Conservation (phyloP, 768 basidiomycete species). For the Naematelia encephala region DNA sequence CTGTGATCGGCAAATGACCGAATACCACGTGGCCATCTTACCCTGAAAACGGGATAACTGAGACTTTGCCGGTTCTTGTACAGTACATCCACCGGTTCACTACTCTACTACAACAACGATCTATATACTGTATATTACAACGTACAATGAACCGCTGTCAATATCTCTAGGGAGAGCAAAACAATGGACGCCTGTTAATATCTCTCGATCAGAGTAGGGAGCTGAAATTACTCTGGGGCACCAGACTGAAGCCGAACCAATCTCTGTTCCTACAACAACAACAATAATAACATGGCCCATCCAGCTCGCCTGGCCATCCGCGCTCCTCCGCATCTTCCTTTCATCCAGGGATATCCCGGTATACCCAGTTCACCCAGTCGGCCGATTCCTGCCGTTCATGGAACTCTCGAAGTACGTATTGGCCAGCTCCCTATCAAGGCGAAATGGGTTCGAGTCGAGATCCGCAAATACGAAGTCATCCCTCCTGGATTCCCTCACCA, state of each 20-base stretch:
- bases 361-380: slow-evolving; percentile 34
- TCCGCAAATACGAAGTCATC: slow-evolving; percentile 78
- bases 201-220: too few relatives aligned
- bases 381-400: slow-evolving; percentile 44
- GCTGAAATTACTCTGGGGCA: too few relatives aligned
- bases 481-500: slow-evolving; percentile 32
- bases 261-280: neutral
- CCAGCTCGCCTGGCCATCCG: slow-evolving; percentile 41
- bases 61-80: too few relatives aligned
- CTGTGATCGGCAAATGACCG: too few relatives aligned
- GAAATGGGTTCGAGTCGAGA: slow-evolving; percentile 86
- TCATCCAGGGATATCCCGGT: slow-evolving; percentile 49
- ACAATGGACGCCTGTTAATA: too few relatives aligned
- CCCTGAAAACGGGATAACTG: too few relatives aligned
- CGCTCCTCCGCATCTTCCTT: slow-evolving; percentile 49
- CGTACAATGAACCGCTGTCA: too few relatives aligned
- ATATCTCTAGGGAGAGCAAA: too few relatives aligned
- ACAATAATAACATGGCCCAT: slow-evolving; percentile 26
- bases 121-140: too few relatives aligned
- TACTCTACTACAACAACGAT: too few relatives aligned
- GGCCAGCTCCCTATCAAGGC: slow-evolving; percentile 71
- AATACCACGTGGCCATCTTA: neutral
- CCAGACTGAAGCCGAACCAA: neutral
- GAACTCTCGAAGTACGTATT: slow-evolving; percentile 76
- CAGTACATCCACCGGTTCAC: too few relatives aligned